These are phyloP conservation scores for Vitis vinifera DNA, from an alignment of 164 flowering plant genomes.

Conservation along the genomic window DNA sequence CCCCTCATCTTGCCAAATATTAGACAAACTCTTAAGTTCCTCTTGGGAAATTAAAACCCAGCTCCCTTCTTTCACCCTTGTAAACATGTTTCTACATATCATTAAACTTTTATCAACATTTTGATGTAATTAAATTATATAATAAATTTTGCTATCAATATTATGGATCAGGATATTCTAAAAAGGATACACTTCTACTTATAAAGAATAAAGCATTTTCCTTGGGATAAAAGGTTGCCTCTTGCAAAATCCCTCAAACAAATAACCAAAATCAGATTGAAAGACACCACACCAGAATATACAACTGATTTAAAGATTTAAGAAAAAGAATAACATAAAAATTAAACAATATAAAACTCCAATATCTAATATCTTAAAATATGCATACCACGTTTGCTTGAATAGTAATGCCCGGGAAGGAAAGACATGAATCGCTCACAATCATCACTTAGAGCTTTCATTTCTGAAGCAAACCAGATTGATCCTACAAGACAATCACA, in stretches of 20 bases:
- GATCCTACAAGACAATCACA: conserved; percentile 58
- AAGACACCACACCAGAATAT: background rate
- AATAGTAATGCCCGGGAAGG: conserved; percentile 91
- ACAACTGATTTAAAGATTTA: too few relatives aligned
- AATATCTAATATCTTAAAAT: background rate
- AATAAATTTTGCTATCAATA: background rate
- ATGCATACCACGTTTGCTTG: conserved; percentile 81
- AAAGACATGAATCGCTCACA: conserved; percentile 85
- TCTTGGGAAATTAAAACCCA: too few relatives aligned
- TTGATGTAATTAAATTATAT: background rate
- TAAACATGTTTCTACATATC: background rate
- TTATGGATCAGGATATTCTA: too few relatives aligned
- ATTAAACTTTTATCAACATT: background rate
- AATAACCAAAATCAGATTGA: too few relatives aligned
- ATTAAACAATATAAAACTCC: background rate
- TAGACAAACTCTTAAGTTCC: too few relatives aligned
- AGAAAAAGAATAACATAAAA: too few relatives aligned
- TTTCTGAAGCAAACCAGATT: conserved; percentile 97
- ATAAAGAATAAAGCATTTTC: too few relatives aligned
- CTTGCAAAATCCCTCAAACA: too few relatives aligned
- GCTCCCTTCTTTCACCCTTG: too few relatives aligned
- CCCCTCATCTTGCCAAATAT: too few relatives aligned
- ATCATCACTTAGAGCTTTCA: conserved; percentile 98
- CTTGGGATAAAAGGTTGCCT: too few relatives aligned
- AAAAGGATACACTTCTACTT: too few relatives aligned